Conservation (phyloP, 495 filamentous ascomycete genomes). For the Margaritispora aquatica region DNA sequence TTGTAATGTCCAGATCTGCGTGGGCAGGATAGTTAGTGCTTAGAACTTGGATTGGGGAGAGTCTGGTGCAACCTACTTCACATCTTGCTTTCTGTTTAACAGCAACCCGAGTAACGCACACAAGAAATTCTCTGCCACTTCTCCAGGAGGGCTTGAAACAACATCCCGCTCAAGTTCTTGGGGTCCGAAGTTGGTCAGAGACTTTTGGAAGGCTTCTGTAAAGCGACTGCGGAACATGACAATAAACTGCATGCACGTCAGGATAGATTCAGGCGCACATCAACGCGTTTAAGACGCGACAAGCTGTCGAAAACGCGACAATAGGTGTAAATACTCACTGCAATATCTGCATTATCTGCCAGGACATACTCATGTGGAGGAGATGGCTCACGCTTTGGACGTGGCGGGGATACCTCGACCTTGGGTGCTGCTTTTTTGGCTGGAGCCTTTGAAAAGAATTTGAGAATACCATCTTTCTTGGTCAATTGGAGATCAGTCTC, state of each 20-base stretch:
- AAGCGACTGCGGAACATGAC: constrained; percentile 97
- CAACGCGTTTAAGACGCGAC: constrained; percentile 29
- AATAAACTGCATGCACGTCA: constrained; percentile 63
- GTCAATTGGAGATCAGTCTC: constrained; percentile 40
- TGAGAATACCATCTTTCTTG: constrained; percentile 46
- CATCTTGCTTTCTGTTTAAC: constrained; percentile 94
- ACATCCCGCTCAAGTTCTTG: constrained; percentile 92
- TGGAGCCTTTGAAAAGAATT: constrained; percentile 48
- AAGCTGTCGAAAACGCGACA: constrained; percentile 20
- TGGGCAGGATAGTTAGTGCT: constrained; percentile 14
- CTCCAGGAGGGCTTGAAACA: constrained; percentile 66
- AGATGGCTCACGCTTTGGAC: constrained; percentile 67
- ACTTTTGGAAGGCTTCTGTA: constrained; percentile 79
- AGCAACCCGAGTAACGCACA: constrained; percentile 84
- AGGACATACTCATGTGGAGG: constrained; percentile 85
- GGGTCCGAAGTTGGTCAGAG: constrained; percentile 79
- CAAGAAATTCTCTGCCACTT: constrained; percentile 78
- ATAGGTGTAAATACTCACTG: constrained; percentile 53
- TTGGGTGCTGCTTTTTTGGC: constrained; percentile 26
- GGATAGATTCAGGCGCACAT: constrained; percentile 31
- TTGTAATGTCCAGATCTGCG: constrained; percentile 76
- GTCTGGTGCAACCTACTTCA: constrained; percentile 65
- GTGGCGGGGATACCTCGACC: constrained; percentile 49
- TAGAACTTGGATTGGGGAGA: constrained; percentile 2
- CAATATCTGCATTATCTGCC: constrained; percentile 81